phyloP scores from a whole-genome alignment of 306 rosid species.

The Malus fusca region DNA sequence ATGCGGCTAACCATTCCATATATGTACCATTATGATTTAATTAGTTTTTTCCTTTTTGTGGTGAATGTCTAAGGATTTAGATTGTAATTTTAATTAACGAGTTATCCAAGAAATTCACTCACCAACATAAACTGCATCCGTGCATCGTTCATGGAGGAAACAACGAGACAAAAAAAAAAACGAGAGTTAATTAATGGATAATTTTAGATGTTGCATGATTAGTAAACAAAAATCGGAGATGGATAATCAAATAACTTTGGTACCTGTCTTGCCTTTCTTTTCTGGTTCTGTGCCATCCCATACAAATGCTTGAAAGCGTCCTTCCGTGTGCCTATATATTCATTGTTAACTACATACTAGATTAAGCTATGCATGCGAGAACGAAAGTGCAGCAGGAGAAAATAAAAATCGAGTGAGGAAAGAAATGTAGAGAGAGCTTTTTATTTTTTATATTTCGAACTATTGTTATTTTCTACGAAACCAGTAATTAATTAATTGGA shows the following conservation, averaged over 20 bases:
- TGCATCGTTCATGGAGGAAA: not conserved
- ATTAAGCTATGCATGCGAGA: too few relatives aligned
- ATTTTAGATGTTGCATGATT: not conserved
- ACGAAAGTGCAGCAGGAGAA: too few relatives aligned
- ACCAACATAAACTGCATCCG: slow-evolving; percentile 30
- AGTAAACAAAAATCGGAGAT: not conserved
- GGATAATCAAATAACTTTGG: not conserved
- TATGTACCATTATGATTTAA: not conserved
- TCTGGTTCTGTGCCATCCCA: slow-evolving; percentile 20
- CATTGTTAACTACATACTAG: too few relatives aligned
- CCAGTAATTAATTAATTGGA: too few relatives aligned
- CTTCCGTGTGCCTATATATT: slow-evolving; percentile 1
- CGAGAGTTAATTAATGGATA: not conserved
- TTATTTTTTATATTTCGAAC: too few relatives aligned
- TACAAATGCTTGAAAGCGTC: slow-evolving; percentile 30
- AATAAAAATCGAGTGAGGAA: too few relatives aligned
- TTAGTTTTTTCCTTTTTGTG: not conserved
- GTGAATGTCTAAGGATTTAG: not conserved
- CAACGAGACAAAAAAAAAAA: not conserved
- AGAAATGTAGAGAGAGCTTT: too few relatives aligned
- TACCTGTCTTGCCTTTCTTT: slow-evolving; percentile 20
- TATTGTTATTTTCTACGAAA: too few relatives aligned
- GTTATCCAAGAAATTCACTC: slow-evolving; percentile 9
- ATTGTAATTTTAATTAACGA: not conserved
- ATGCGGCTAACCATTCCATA: not conserved